Evolutionary conservation across 163 green algal genomes (phyloP), one percentile per base, ranked within the genome.

Genomic region (Smithsoniella earleae): DNA sequence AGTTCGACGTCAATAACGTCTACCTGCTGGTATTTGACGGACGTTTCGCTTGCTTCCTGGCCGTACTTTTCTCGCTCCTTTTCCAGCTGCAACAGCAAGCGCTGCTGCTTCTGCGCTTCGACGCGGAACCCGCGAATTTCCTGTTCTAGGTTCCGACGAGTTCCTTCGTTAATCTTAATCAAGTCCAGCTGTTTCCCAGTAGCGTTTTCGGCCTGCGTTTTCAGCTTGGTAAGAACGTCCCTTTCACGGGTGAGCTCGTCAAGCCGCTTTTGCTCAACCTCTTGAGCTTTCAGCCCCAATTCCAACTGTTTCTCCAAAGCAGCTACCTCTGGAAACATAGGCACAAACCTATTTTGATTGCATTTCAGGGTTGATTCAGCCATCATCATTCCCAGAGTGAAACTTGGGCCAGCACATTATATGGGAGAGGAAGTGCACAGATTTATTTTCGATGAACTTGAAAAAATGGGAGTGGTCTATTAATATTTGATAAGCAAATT

Each of bases 151-250:
- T 89, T 96, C 62, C 84, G 83, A 79, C 87, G 90, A 31, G 84
- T 90, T 75, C 89, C 89, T 62, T 97, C 89, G 36, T 92, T 89
- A 58, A 95, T 89, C 74, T 88, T 90, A 22, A 95, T 86, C 20
- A 95, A 66, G 72, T 97, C 88, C 3, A 85, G 52, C 79, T 96
- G 89, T 76, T 90, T 87, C 74, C 88, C 76, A 0, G 84, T 91
- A 2, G 85, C 78, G 75, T 83, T 86, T 80, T 96, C 89, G 2
- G 89, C 91, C 75, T 89, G 80, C n/a, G 80, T 86, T 27, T 88
- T 84, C 38, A 93, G 81, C 82, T 95, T 95, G 81, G 86, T 90
- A 18, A 97, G 85, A 20, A 94, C 83, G 76, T 97, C 91, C 0
- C 87, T 72, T 79, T 97, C 91, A 2, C 84, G 76, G 34, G 82